A percentile compares a stretch with the other conserved stretches of the same genome.
Conservation (phyloP, 495 filamentous ascomycete genomes). For the Lasiosphaeria ovina region DNA sequence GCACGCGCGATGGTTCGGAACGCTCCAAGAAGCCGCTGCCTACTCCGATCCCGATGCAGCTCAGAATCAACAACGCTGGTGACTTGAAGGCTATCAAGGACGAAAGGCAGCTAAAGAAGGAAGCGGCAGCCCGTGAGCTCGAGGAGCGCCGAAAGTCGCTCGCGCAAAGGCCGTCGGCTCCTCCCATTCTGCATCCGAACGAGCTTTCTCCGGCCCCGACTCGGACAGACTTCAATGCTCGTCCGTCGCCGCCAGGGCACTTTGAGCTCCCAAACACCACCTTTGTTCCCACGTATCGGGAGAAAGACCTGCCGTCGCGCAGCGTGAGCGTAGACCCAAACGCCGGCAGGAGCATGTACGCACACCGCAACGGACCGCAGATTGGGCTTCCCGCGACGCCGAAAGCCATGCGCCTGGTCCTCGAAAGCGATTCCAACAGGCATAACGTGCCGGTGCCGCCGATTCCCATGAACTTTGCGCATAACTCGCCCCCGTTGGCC, state of each 20-base stretch:
- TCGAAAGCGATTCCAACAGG: constrained; percentile 55
- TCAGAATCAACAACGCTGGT: constrained; percentile 30
- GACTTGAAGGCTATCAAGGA: constrained; percentile 48
- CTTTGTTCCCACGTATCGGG: constrained; percentile 33
- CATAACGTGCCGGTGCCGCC: constrained; percentile 63
- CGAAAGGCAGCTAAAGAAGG: constrained; percentile 62
- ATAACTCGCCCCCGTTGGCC: constrained; percentile 26
- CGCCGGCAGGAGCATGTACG: constrained; percentile 43
- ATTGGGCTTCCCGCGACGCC: constrained; percentile 81
- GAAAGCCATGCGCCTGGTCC: constrained; percentile 77
- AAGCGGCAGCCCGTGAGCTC: constrained; percentile 78
- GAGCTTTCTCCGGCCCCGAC: constrained; percentile 45
- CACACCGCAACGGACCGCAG: constrained; percentile 44
- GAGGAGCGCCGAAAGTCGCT: constrained; percentile 84
- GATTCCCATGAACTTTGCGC: constrained; percentile 55
- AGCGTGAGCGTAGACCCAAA: constrained; percentile 47
- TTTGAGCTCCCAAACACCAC: constrained; percentile 37
- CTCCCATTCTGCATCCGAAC: constrained; percentile 77
- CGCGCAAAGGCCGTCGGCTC: constrained; percentile 72
- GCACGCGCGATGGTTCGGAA: constrained; percentile 11
- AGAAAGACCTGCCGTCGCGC: constrained; percentile 39
- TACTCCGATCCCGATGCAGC: constrained; percentile 34
- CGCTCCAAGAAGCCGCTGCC: constrained; percentile 23
- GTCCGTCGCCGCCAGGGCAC: constrained; percentile 26
- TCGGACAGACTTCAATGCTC: constrained; percentile 8